Evolutionary conservation across 345 rosid genomes (phyloP), one percentile per base, ranked within the genome.

Genomic region (Populus nigra): DNA sequence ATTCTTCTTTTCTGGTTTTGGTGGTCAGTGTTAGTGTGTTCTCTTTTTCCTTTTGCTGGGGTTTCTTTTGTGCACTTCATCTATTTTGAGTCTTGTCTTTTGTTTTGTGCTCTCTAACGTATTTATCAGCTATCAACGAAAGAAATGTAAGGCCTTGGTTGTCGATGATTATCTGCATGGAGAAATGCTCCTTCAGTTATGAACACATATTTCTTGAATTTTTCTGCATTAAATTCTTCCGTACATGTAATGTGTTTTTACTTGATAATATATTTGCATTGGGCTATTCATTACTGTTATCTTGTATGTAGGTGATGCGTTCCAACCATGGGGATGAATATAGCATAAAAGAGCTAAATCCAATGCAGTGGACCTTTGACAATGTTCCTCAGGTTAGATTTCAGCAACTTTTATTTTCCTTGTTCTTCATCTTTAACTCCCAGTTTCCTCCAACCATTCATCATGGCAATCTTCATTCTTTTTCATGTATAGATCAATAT

Each of bases 311-410:
- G 99, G 88, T 92, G 80, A 85, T 93, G 94, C 89, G 90, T 65
- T 33, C 91, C 71, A 87, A 88, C 79, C 96, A 92, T 81, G 97
- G 92, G 17, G 92, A 84, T 73, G 93, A 93, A 75, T 93, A 86
- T 77, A 83, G 86, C 50, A 81, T 93, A 49, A 85, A 89, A 69
- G 97, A 95, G 81, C 78, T 90, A 29, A 96, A 93, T 86, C 90
- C 92, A 8, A 82, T 87, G 70, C 81, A 81, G 62, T 93, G 98
- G 98, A 89, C 91, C 35, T 87, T 79, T 76, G 82, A 84, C 20
- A 72, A 76, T 76, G 41, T 76, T 69, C 98, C 99, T 13, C 89
- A 79, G 90, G 97, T 91, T 68, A 83, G 83, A 63, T 84, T 80
- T 72, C 33, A 29, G 20, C 53, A 11, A 65, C 47, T 55, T 65